Evolutionary conservation across 805 yeast species (phyloP).

Genomic region (Brettanomyces custersianus): DNA sequence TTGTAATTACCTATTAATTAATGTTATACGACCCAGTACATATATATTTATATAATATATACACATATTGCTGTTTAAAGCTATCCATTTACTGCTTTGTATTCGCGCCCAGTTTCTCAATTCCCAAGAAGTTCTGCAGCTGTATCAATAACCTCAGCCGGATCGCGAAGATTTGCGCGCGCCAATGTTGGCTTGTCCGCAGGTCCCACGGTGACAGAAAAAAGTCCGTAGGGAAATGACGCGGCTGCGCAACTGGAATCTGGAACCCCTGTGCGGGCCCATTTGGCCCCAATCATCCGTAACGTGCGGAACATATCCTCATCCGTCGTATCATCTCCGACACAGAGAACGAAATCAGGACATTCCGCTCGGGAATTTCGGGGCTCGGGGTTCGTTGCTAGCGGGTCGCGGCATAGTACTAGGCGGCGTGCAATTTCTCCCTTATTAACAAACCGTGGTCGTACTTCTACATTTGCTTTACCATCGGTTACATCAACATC

Average conservation of each 20-base stretch:
- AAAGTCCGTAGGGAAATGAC: conserved; percentile 45
- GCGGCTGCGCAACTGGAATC: conserved; percentile 23
- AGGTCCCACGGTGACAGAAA: conserved; percentile 89
- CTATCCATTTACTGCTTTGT: no score
- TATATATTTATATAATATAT: no score
- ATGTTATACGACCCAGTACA: no score
- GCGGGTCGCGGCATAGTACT: conserved; percentile 56
- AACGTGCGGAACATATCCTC: conserved; percentile 93
- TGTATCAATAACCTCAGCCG: conserved; percentile 76
- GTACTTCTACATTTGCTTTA: conserved; percentile 94
- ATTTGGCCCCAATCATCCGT: conserved; percentile 46
- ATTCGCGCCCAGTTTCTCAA: no score
- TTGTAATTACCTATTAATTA: no score
- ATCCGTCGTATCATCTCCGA: conserved; percentile 95
- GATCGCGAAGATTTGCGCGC: conserved; percentile 76
- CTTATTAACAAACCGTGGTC: conserved; percentile 90
- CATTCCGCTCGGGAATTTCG: conserved; percentile 27
- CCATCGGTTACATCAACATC: conserved; percentile 96
- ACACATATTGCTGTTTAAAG: no score
- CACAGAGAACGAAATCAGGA: conserved; percentile 81
- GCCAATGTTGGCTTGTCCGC: conserved; percentile 82
- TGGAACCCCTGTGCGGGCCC: conserved; percentile 35
- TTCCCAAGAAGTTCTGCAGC: conserved; percentile 65
- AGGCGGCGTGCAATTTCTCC: conserved; percentile 90
- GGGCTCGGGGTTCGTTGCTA: conserved; percentile 14